phyloP scores from a whole-genome alignment of 2,329 filamentous ascomycete species.

The Aotearoamyces nothofagi region DNA sequence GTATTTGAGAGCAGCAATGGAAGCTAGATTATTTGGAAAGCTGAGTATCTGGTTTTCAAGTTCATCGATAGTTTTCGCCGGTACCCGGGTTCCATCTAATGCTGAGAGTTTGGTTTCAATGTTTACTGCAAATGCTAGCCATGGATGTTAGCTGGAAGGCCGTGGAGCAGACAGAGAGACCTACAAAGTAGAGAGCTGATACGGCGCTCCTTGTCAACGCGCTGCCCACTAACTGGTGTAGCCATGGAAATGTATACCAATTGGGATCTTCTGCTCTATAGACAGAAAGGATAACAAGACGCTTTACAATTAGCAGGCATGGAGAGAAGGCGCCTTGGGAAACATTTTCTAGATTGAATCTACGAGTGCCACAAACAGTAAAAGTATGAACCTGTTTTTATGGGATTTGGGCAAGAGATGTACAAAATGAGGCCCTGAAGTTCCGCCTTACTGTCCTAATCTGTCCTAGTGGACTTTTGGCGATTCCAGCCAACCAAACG shows the following conservation, averaged over 20 bases:
- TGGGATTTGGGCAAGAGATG: too few relatives aligned
- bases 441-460: not conserved
- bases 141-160: conserved; percentile 7
- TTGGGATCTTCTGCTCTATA: too few relatives aligned
- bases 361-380: too few relatives aligned
- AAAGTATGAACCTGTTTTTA: too few relatives aligned
- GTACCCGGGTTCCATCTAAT: conserved; percentile 7
- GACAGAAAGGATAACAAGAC: too few relatives aligned
- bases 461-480: not conserved
- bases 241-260: conserved; percentile 10
- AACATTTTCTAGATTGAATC: too few relatives aligned
- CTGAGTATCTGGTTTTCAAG: conserved; percentile 24
- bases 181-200: conserved; percentile 19
- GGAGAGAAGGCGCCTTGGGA: too few relatives aligned
- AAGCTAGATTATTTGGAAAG: conserved; percentile 19
- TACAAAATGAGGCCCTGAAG: not conserved
- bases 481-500: not conserved
- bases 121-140: conserved; percentile 12
- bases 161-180: conserved; percentile 7
- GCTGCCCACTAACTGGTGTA: conserved; percentile 3
- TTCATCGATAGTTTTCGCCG: conserved; percentile 21
- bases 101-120: conserved; percentile 11
- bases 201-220: conserved; percentile 18
- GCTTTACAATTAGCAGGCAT: too few relatives aligned
- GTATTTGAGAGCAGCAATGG: conserved; percentile 19